These are phyloP conservation scores for Setaria italica DNA, from an alignment of 202 grass and related monocot species.

Conservation along the genomic window DNA sequence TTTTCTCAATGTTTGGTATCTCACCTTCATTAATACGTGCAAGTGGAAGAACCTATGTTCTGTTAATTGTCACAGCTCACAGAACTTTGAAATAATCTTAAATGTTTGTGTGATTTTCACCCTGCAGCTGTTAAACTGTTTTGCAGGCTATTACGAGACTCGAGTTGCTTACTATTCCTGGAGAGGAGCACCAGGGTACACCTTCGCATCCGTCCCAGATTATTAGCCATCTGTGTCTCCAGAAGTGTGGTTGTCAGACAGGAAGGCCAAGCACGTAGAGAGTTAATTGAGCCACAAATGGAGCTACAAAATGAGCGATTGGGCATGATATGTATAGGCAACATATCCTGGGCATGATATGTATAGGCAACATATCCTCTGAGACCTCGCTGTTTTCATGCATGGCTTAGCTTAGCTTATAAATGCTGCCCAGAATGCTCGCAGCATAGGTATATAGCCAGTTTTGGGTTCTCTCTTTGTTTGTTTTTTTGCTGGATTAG, in stretches of 20 bases:
- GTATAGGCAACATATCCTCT: not conserved
- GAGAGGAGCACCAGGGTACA: conserved; percentile 81
- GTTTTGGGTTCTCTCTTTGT: not conserved
- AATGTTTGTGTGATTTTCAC: not conserved
- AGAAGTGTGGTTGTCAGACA: not conserved
- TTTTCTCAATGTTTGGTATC: not conserved
- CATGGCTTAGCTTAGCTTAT: not conserved
- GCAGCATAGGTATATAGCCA: not conserved
- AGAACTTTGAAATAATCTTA: not conserved
- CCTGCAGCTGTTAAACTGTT: not conserved
- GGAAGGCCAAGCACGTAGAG: not conserved
- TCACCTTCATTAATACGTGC: not conserved
- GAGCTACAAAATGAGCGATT: not conserved
- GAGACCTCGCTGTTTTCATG: not conserved
- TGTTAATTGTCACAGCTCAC: not conserved
- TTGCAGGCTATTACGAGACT: conserved; percentile 79
- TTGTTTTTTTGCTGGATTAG: not conserved
- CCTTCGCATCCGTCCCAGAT: conserved; percentile 73
- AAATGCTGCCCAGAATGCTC: not conserved
- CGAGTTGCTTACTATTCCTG: conserved; percentile 87
- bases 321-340: not conserved
- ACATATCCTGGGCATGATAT: not conserved
- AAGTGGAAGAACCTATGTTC: not conserved
- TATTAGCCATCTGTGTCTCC: conserved; percentile 45
- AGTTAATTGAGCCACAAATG: not conserved